phyloP scores from a whole-genome alignment of 1,284 basidiomycete genomes.

The Schizophyllum amplum region DNA sequence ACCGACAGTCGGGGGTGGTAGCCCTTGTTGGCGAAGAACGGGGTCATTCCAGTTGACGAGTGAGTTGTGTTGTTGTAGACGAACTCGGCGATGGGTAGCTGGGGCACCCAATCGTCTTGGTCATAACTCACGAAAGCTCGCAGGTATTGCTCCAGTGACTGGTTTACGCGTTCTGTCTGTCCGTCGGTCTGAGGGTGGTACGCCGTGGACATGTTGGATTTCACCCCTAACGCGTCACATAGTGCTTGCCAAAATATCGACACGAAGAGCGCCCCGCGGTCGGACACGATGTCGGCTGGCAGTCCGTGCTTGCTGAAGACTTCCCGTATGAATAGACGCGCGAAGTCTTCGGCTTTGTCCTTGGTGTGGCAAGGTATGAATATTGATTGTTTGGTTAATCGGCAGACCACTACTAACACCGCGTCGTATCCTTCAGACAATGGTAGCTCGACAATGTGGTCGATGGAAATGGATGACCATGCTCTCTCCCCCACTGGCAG shows the following conservation, averaged over 20 bases:
- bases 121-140: background rate
- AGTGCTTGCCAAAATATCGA: constrained; percentile 20
- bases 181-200: constrained; percentile 37
- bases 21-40: constrained; percentile 15
- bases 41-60: constrained; percentile 15
- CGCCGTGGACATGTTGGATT: constrained; percentile 14
- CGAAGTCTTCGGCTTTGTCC: constrained; percentile 22
- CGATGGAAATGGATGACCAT: constrained; percentile 29
- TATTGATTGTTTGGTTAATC: constrained; percentile 25
- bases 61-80: constrained; percentile 22
- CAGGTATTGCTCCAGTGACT: constrained; percentile 1
- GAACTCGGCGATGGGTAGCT: constrained; percentile 23
- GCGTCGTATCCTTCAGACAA: constrained; percentile 20
- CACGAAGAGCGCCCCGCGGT: constrained; percentile 20
- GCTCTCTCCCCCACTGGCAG: constrained; percentile 18
- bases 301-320: constrained; percentile 22
- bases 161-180: constrained; percentile 27
- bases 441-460: constrained; percentile 29
- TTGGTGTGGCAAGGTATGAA: constrained; percentile 22
- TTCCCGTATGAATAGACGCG: constrained; percentile 17
- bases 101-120: background rate
- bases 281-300: constrained; percentile 20
- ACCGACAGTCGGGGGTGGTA: constrained; percentile 7
- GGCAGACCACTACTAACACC: constrained; percentile 29
- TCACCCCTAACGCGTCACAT: constrained; percentile 12